Evolutionary conservation across 2,329 filamentous ascomycete species (phyloP).

Genomic region (Stachybotrys chlorohalonatus): DNA sequence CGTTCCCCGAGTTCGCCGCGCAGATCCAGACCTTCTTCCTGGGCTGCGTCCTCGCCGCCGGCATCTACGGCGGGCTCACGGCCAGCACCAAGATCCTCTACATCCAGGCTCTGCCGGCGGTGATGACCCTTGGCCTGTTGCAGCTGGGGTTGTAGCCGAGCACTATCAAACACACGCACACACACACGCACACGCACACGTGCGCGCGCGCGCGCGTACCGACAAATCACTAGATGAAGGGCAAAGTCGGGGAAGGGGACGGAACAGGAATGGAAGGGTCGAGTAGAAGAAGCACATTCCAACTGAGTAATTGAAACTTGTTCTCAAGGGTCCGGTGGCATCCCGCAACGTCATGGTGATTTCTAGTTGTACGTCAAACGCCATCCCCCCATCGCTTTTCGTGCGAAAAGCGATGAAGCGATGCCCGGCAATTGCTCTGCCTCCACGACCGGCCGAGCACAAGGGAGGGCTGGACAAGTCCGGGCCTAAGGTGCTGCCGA

Average conservation of each 20-base stretch:
- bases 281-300: not conserved
- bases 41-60: constrained; percentile 33
- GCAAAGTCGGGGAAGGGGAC: not conserved
- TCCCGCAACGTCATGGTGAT: not conserved
- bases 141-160: constrained; percentile 11
- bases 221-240: not conserved
- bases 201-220: too few species aligned
- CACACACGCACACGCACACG: too few species aligned
- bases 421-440: not conserved
- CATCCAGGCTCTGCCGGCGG: constrained; percentile 27
- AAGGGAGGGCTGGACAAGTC: too few species aligned
- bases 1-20: constrained; percentile 26
- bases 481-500: too few species aligned
- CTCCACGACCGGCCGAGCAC: too few species aligned
- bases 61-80: constrained; percentile 33
- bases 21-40: constrained; percentile 41
- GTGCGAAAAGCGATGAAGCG: not conserved
- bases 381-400: not conserved
- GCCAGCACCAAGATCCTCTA: constrained; percentile 30
- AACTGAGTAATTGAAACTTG: not conserved
- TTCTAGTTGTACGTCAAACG: too few species aligned
- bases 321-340: not conserved
- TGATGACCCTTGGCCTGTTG: constrained; percentile 18
- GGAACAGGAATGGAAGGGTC: not conserved
- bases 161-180: too few species aligned